phyloP scores from a whole-genome alignment of 108 stramenopile species.

The Conticribra weissflogii region DNA sequence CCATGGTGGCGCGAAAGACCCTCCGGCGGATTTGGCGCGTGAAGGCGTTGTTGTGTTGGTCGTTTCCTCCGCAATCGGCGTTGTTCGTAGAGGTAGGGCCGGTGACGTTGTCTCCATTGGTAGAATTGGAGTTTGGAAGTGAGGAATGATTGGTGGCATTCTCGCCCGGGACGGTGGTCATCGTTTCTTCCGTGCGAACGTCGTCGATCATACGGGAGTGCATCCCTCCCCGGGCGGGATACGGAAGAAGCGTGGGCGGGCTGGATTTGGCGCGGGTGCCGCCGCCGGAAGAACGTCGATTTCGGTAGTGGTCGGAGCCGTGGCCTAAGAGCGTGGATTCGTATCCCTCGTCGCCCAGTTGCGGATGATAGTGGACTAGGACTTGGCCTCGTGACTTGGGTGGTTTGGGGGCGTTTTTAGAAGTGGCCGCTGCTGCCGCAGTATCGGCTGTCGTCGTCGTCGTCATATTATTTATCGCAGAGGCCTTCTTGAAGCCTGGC shows the following conservation, averaged over 20 bases:
- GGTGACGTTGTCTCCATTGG: no score
- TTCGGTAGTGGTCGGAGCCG: neutral
- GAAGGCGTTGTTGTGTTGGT: constrained; percentile 42
- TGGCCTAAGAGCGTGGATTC: constrained; percentile 43
- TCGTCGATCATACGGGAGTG: constrained; percentile 48
- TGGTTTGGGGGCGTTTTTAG: neutral
- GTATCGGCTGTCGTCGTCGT: neutral
- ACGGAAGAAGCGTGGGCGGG: constrained; percentile 1
- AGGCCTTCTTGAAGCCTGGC: no score
- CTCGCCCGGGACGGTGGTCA: no score
- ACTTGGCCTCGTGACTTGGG: constrained; percentile 22
- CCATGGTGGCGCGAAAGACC: constrained; percentile 37
- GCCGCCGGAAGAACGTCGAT: no score
- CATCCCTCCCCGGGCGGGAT: constrained; percentile 20
- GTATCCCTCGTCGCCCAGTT: constrained; percentile 49
- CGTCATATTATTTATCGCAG: no score
- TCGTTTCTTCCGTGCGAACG: constrained; percentile 9
- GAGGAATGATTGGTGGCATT: no score
- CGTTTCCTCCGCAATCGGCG: constrained; percentile 7
- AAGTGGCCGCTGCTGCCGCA: neutral
- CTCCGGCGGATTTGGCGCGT: constrained; percentile 44
- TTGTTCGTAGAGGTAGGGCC: no score
- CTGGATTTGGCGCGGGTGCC: no score
- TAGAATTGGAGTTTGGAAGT: no score
- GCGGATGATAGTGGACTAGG: constrained; percentile 55